Base-by-base conservation (phyloP, 495 filamentous ascomycete species). In the Evansstolkia leycettana region DNA sequence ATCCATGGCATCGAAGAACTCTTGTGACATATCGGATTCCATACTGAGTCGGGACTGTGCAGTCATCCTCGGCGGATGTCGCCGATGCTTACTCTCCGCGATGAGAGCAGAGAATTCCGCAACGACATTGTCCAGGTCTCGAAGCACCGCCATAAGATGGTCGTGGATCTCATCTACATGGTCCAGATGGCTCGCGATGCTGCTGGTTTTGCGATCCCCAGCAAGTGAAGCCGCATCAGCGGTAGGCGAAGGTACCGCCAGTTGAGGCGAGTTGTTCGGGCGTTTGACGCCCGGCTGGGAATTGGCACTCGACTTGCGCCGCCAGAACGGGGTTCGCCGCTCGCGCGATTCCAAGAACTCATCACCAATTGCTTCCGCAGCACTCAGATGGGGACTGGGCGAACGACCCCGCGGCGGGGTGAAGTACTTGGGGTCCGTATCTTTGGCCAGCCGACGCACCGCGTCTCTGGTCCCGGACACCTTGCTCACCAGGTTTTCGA, bases 1-100 rank as follows among this genome's bases (percentile, higher is more conserved):
- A 29, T 78, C 84, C 34, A 77, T 73, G 1, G 90, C 90, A 50
- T 98, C 90, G 43, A 93, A 98, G 58, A 94, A 98, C 49, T 98
- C 92, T 19, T 90, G 82, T 1, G 76, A 73, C 6, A 80, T 73
- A 33, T 78, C 71, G 7, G 84, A 88, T 45, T 95, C 90, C 25
- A 87, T 71, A 55, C 86, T 94, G 36, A 63, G 64, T 38, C 90
- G 76, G 7, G 83, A 73, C 7, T 60, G 58, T 2, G 73, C 54
- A 5, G 55, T 38, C 3, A 67, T 57, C 18, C 56, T 50, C 0
- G 58, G 57, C 4, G 78, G 73, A 24, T 69, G 56, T 17, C 87
- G 78, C 20, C 89, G 73, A 33, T 82, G 72, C 48, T 87, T 88
- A 60, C 78, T 92, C 45, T 80, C 78, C 8, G 69, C 53, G 17